Percentiles rank a stretch among this genome's conserved stretches.
These are phyloP conservation scores for Monosporascus sp. DNA, from an alignment of 2,329 filamentous ascomycete genomes.

Conservation along the genomic window DNA sequence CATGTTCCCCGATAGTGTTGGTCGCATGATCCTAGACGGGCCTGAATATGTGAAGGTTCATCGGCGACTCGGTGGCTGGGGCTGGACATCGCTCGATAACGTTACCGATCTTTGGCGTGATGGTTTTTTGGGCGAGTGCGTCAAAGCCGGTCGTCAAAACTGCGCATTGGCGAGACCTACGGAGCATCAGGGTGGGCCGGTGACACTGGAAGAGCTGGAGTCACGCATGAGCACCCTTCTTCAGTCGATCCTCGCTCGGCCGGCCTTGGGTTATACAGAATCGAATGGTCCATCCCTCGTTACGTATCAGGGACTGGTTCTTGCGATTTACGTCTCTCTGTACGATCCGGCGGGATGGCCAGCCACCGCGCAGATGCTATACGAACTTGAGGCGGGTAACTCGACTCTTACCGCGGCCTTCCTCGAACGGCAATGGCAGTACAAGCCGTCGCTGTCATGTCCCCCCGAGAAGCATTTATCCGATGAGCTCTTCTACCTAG, in stretches of 20 bases:
- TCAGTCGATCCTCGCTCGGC: slow-evolving; percentile 30
- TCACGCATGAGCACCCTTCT: slow-evolving; percentile 34
- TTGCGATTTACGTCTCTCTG: slow-evolving; percentile 33
- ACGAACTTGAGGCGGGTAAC: slow-evolving; percentile 39
- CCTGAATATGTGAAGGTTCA: slow-evolving; percentile 43
- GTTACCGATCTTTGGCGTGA: slow-evolving; percentile 43
- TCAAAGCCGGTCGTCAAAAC: slow-evolving; percentile 39
- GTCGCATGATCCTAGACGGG: slow-evolving; percentile 43
- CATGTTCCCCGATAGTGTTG: slow-evolving; percentile 44
- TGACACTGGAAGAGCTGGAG: slow-evolving; percentile 32
- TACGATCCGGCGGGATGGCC: slow-evolving; percentile 41
- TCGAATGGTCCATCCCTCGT: slow-evolving; percentile 36
- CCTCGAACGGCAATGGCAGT: slow-evolving; percentile 36
- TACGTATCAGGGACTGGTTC: slow-evolving; percentile 39
- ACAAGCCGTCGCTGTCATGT: slow-evolving; percentile 30
- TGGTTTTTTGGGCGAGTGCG: slow-evolving; percentile 45
- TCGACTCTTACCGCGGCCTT: slow-evolving; percentile 34
- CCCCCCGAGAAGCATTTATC: slow-evolving; percentile 24
- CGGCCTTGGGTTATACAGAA: slow-evolving; percentile 32
- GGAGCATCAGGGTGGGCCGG: slow-evolving; percentile 12
- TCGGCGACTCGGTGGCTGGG: slow-evolving; percentile 39
- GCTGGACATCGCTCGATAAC: slow-evolving; percentile 42
- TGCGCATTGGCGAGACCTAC: slow-evolving; percentile 37
- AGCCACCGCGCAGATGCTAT: slow-evolving; percentile 33
- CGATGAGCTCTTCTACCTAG: slow-evolving; percentile 34